phyloP scores from a whole-genome alignment of 1,284 basidiomycete genomes.

The Quambalaria eucalypti region DNA sequence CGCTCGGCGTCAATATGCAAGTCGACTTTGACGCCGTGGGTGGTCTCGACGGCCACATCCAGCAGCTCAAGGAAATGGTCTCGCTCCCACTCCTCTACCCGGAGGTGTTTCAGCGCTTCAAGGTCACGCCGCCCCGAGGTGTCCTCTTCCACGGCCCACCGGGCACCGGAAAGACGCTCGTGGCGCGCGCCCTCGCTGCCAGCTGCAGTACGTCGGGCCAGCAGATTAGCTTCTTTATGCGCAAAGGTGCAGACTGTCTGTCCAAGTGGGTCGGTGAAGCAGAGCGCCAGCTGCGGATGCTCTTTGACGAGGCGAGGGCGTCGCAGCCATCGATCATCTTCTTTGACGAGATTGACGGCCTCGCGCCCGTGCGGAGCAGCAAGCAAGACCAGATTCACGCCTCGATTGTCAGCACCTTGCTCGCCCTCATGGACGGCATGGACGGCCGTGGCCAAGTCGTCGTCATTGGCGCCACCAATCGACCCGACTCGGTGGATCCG shows the following conservation, averaged over 20 bases:
- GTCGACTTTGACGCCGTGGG: slow-evolving; percentile 97
- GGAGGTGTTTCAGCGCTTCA: slow-evolving; percentile 91
- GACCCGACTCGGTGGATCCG: slow-evolving; percentile 93
- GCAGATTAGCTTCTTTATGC: slow-evolving; percentile 97
- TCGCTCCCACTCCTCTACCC: slow-evolving; percentile 89
- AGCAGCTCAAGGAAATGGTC: slow-evolving; percentile 97
- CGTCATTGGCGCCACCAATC: slow-evolving; percentile 96
- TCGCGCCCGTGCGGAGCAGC: slow-evolving; percentile 91
- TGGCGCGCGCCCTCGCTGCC: slow-evolving; percentile 82
- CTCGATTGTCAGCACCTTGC: slow-evolving; percentile 86
- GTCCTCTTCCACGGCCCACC: slow-evolving; percentile 68
- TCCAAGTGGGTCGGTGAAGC: slow-evolving; percentile 99
- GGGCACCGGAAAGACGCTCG: slow-evolving; percentile 46
- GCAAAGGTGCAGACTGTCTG: slow-evolving; percentile 94
- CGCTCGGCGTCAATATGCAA: slow-evolving; percentile 83
- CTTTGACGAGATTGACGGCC: slow-evolving; percentile 96
- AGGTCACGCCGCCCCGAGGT: slow-evolving; percentile 87
- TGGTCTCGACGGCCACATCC: slow-evolving; percentile 89
- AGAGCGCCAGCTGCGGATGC: slow-evolving; percentile 82
- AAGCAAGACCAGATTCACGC: slow-evolving; percentile 99
- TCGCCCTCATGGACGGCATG: slow-evolving; percentile 99
- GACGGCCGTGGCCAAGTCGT: slow-evolving; percentile 89
- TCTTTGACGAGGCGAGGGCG: slow-evolving; percentile 91
- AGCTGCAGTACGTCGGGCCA: slow-evolving; percentile 82
- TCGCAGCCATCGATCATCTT: slow-evolving; percentile 93